Evolutionary conservation across 1,284 basidiomycete species (phyloP).

Genomic region (Trichosporon coremiiforme): DNA sequence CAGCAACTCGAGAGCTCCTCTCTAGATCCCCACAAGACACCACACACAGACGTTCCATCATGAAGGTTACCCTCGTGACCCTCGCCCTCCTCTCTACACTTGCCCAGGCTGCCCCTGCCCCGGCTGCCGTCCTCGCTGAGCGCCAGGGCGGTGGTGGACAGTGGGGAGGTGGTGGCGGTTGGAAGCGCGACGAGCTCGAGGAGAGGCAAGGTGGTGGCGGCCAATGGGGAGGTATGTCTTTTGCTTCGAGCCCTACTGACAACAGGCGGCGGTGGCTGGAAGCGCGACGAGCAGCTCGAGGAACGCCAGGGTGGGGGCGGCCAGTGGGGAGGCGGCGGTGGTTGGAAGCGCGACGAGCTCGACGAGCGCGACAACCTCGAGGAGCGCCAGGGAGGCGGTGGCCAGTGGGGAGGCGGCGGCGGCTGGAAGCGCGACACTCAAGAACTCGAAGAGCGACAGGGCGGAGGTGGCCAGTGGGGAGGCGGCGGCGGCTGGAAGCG

Average conservation of each 20-base stretch:
- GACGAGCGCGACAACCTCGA: not conserved
- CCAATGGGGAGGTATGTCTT: not conserved
- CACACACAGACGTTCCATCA: not conserved
- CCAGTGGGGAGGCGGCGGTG: not conserved
- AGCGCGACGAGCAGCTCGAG: not conserved
- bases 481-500: not conserved
- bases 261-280: constrained; percentile 6
- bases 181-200: constrained; percentile 14
- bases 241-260: not conserved
- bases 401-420: no score
- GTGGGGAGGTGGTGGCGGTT: constrained; percentile 11
- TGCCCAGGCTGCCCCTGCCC: constrained; percentile 19
- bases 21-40: not conserved
- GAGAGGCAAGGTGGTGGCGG: not conserved
- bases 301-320: not conserved
- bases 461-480: no score
- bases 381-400: constrained; percentile 7
- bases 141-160: not conserved
- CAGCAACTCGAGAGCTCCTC: not conserved
- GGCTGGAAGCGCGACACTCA: no score
- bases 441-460: no score
- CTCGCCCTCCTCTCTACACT: not conserved
- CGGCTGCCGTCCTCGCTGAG: not conserved
- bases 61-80: not conserved
- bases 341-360: not conserved